phyloP scores from a whole-genome alignment of 2,329 filamentous ascomycete genomes.

The Pezicula radicicola region DNA sequence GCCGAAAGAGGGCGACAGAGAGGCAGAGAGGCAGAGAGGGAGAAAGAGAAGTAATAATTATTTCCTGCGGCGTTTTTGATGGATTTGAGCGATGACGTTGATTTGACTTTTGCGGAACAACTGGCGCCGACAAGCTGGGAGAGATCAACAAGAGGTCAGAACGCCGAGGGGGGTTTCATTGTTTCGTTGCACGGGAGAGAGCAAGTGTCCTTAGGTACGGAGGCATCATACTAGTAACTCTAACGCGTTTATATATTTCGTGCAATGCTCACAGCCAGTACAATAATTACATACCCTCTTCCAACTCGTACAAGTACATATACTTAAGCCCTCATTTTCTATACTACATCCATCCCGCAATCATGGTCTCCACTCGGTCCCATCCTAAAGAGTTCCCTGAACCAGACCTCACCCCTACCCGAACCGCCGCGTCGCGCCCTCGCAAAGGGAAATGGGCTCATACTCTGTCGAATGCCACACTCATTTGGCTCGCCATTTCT shows the following conservation, averaged over 20 bases:
- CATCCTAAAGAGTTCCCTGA: conserved; percentile 49
- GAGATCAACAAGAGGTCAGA: background rate
- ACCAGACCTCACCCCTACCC: conserved; percentile 20
- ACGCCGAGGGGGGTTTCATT: background rate
- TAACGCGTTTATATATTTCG: too few relatives aligned
- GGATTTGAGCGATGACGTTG: conserved; percentile 14
- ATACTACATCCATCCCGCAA: conserved; percentile 2
- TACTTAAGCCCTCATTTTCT: background rate
- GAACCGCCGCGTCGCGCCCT: conserved; percentile 11
- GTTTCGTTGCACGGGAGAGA: too few relatives aligned
- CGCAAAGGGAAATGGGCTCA: conserved; percentile 48
- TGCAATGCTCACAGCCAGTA: too few relatives aligned
- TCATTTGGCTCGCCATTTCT: conserved; percentile 61
- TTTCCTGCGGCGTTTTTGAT: background rate
- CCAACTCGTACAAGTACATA: background rate
- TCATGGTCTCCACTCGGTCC: conserved; percentile 54
- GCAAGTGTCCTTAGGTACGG: too few relatives aligned
- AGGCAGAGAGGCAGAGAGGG: too few relatives aligned
- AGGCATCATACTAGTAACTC: too few relatives aligned
- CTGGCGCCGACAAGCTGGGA: background rate
- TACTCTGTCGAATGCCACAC: conserved; percentile 53
- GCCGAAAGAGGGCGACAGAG: conserved; percentile 8
- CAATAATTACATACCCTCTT: background rate
- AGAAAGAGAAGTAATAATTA: too few relatives aligned
- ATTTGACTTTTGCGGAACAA: conserved; percentile 1